Percentiles rank a stretch among this genome's conserved stretches.
Evolutionary conservation across 148 eudicot species (phyloP).

Genomic region (Silene conica): DNA sequence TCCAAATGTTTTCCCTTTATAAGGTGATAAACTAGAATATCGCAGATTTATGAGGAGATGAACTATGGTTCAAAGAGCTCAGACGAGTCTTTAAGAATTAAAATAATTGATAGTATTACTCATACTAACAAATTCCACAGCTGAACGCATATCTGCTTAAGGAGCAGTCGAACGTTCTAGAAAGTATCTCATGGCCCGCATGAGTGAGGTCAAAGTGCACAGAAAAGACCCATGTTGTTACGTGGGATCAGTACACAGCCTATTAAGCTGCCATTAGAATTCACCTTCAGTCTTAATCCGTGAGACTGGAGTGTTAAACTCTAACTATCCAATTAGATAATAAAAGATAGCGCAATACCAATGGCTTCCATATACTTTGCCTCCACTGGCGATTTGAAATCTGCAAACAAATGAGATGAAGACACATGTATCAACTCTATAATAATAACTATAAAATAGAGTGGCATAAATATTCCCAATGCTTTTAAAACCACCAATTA

Average conservation of each 20-base stretch:
- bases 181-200: background rate
- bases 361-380: constrained; percentile 75
- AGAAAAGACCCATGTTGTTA: background rate
- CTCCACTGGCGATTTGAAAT: constrained; percentile 68
- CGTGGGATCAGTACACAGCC: background rate
- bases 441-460: too few relatives aligned
- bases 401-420: constrained; percentile 33
- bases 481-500: background rate
- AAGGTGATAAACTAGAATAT: background rate
- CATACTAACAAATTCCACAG: background rate
- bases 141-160: background rate
- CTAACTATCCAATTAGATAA: background rate
- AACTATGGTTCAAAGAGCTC: background rate
- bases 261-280: background rate
- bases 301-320: background rate
- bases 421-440: background rate
- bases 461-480: background rate
- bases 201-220: background rate
- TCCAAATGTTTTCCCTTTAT: background rate
- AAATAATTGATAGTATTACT: too few relatives aligned
- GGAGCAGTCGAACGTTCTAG: background rate
- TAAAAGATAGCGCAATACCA: constrained; percentile 39
- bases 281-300: background rate
- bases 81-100: background rate
- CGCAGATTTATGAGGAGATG: background rate